phyloP scores from a whole-genome alignment of 352 stramenopile genomes.

The Plasmopara viticola region DNA sequence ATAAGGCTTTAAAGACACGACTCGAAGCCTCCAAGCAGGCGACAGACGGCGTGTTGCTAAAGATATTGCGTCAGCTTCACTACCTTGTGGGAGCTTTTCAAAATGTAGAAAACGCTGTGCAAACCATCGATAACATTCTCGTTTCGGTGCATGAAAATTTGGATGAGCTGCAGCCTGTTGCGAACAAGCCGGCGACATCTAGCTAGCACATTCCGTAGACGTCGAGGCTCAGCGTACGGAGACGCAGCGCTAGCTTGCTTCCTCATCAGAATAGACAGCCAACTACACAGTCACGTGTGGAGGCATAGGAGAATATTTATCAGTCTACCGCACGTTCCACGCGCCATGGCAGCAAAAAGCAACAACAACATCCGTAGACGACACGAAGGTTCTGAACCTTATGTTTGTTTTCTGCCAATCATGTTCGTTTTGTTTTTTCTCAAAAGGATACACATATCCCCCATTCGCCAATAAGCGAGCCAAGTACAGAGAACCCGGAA shows the following conservation, averaged over 20 bases:
- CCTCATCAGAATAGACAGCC: conserved; percentile 16
- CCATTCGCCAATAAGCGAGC: conserved; percentile 1
- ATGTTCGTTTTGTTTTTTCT: neutral
- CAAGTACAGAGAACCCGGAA: conserved; percentile 10
- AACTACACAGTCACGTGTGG: conserved; percentile 7
- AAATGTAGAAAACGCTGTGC: conserved; percentile 55
- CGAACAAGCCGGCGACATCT: conserved; percentile 11
- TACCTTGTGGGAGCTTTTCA: conserved; percentile 70
- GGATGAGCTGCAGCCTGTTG: conserved; percentile 11
- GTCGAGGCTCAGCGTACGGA: conserved; percentile 3
- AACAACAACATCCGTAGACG: neutral
- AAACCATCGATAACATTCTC: conserved; percentile 53
- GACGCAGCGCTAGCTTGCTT: conserved; percentile 5
- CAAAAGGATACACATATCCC: neutral
- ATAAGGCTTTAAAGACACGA: conserved; percentile 39
- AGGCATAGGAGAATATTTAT: conserved; percentile 40
- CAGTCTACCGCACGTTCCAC: conserved; percentile 18
- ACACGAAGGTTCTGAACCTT: neutral
- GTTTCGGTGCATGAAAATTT: conserved; percentile 33
- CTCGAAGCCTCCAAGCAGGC: conserved; percentile 34
- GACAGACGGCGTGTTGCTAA: conserved; percentile 36
- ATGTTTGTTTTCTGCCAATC: conserved; percentile 1
- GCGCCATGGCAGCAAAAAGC: neutral
- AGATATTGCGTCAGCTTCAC: conserved; percentile 62
- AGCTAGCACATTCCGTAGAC: conserved; percentile 26